Evolutionary conservation across 331 rosid genomes (phyloP).

Genomic region (Stylosanthes scabra): DNA sequence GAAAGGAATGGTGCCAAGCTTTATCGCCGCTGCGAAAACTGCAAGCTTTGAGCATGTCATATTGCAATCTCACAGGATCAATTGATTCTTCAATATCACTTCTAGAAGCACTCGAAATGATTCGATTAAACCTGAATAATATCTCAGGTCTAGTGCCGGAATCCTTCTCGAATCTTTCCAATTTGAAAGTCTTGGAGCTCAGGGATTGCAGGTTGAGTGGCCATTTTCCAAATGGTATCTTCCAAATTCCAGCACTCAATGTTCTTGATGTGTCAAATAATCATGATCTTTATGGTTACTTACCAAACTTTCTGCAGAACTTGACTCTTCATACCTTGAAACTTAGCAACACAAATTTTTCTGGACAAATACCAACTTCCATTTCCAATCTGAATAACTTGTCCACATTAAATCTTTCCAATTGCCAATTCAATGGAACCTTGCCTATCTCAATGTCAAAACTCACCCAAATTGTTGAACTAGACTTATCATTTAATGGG

Average conservation of each 20-base stretch:
- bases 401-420: slow-evolving; percentile 13
- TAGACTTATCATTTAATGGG: slow-evolving; percentile 28
- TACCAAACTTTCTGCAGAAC: not conserved
- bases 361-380: slow-evolving; percentile 19
- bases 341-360: slow-evolving; percentile 1
- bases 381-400: slow-evolving; percentile 26
- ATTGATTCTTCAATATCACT: slow-evolving; percentile 28
- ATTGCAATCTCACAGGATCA: slow-evolving; percentile 40
- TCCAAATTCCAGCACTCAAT: slow-evolving; percentile 2
- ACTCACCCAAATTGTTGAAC: slow-evolving; percentile 21
- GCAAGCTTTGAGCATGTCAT: slow-evolving; percentile 42
- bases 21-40: slow-evolving; percentile 43
- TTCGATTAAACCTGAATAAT: not conserved
- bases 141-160: slow-evolving; percentile 36
- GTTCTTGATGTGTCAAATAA: slow-evolving; percentile 15
- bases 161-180: slow-evolving; percentile 37
- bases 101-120: slow-evolving; percentile 17
- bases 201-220: not conserved
- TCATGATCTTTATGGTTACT: slow-evolving; percentile 2
- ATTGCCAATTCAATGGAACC: slow-evolving; percentile 32
- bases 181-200: slow-evolving; percentile 35
- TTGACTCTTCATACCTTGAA: slow-evolving; percentile 17
- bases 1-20: slow-evolving; percentile 38
- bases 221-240: slow-evolving; percentile 40
- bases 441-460: slow-evolving; percentile 12